These are phyloP conservation scores for Danielia reshetovae DNA, from an alignment of 805 yeast species.

Conservation along the genomic window DNA sequence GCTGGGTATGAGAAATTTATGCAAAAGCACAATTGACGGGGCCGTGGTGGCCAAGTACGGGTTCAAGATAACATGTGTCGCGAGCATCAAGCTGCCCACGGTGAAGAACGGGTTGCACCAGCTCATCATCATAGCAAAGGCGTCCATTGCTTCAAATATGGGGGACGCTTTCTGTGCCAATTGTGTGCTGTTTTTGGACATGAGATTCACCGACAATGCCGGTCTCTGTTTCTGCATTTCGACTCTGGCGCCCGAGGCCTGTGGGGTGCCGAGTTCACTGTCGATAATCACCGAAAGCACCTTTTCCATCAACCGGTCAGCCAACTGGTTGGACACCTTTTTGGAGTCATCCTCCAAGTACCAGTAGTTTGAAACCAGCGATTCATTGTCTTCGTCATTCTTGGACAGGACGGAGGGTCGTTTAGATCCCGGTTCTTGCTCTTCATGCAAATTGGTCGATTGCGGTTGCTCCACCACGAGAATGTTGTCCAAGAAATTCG, in stretches of 20 bases:
- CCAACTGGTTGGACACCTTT: conserved; percentile 30
- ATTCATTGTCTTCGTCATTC: not conserved
- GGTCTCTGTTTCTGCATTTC: conserved; percentile 63
- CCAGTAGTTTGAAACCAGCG: conserved; percentile 20
- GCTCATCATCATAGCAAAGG: conserved; percentile 47
- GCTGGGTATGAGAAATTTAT: conserved; percentile 63
- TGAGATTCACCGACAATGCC: conserved; percentile 59
- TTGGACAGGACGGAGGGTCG: not conserved
- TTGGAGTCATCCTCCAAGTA: conserved; percentile 19
- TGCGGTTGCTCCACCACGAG: conserved; percentile 23
- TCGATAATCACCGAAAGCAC: conserved; percentile 65
- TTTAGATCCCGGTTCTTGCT: not conserved
- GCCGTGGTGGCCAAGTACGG: conserved; percentile 54
- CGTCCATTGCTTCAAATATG: conserved; percentile 61
- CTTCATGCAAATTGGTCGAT: too few relatives aligned
- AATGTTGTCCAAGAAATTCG: conserved; percentile 34
- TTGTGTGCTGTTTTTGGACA: conserved; percentile 64
- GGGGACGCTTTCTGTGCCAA: conserved; percentile 59
- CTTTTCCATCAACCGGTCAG: conserved; percentile 72
- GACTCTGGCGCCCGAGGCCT: conserved; percentile 41
- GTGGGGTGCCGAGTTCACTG: conserved; percentile 36
- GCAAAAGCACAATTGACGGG: conserved; percentile 53
- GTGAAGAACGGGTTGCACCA: conserved; percentile 69
- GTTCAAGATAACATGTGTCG: conserved; percentile 52
- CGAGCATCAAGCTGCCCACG: conserved; percentile 48